These are phyloP conservation scores for Phytophthora boehmeriae DNA, from an alignment of 352 stramenopile species.

Conservation along the genomic window DNA sequence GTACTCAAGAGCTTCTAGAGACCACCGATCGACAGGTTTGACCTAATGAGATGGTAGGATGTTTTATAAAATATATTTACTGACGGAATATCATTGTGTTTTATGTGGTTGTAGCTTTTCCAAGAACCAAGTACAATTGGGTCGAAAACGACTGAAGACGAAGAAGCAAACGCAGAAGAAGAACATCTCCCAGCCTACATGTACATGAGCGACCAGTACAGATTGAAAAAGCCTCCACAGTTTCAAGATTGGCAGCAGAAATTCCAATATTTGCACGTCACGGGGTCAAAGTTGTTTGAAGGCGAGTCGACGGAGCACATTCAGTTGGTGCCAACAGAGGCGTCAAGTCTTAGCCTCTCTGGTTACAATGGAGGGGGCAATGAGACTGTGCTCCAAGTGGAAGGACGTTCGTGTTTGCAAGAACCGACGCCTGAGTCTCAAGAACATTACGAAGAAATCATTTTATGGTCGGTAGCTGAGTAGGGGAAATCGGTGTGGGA, in stretches of 20 bases:
- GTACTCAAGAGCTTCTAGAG: constrained; percentile 41
- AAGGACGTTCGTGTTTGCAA: constrained; percentile 22
- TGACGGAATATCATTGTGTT: not conserved
- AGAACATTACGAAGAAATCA: constrained; percentile 18
- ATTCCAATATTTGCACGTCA: constrained; percentile 54
- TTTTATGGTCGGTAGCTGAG: constrained; percentile 17
- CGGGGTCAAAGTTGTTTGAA: constrained; percentile 28
- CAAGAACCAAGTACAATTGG: constrained; percentile 1
- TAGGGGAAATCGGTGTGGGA: not conserved
- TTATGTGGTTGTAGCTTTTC: constrained; percentile 20
- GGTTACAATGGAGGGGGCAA: not conserved
- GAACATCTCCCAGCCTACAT: constrained; percentile 34
- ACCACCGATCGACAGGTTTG: constrained; percentile 39
- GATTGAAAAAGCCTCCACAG: constrained; percentile 44
- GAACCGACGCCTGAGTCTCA: constrained; percentile 7
- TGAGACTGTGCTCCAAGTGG: constrained; percentile 12
- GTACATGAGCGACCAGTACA: constrained; percentile 57
- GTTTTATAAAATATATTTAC: not conserved
- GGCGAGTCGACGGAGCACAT: constrained; percentile 49
- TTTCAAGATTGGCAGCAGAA: constrained; percentile 53
- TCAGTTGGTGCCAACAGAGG: constrained; percentile 24
- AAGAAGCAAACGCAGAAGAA: constrained; percentile 8
- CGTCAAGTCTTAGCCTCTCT: not conserved
- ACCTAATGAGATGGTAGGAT: not conserved
- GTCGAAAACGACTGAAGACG: constrained; percentile 1